These are phyloP conservation scores for Flueggea neowawraea DNA, from an alignment of 441 rosid species.

Conservation along the genomic window DNA sequence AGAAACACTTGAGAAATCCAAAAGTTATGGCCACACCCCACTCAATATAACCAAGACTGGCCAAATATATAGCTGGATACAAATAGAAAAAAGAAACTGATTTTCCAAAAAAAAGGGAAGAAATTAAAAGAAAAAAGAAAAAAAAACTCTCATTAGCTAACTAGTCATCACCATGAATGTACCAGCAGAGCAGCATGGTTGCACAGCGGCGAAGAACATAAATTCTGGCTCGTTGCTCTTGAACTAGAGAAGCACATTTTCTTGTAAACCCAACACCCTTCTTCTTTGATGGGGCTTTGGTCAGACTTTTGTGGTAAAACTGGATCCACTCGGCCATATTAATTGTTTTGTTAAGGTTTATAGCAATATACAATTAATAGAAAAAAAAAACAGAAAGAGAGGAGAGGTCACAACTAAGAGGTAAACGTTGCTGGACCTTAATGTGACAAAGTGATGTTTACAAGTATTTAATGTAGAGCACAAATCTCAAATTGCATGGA, in stretches of 20 bases:
- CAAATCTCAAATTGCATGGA: background rate
- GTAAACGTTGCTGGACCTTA: background rate
- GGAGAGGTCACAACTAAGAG: too few species aligned
- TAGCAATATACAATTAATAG: constrained; percentile 19
- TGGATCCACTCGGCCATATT: constrained; percentile 37
- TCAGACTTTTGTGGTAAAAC: constrained; percentile 11
- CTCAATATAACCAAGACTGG: too few species aligned
- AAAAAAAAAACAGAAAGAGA: background rate
- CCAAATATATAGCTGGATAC: too few species aligned
- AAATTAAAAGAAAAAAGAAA: too few species aligned
- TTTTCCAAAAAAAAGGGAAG: background rate
- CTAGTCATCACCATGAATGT: constrained; percentile 65
- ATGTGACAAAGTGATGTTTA: background rate
- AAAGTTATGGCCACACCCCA: too few species aligned
- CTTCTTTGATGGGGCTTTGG: constrained; percentile 20
- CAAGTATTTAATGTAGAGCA: background rate
- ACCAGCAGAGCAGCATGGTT: constrained; percentile 85
- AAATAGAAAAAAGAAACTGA: background rate
- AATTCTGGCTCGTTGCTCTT: constrained; percentile 73
- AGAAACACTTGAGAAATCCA: too few species aligned
- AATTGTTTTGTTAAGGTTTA: background rate
- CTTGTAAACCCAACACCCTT: constrained; percentile 48
- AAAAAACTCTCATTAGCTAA: too few species aligned
- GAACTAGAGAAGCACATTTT: constrained; percentile 65
- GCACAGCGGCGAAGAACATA: constrained; percentile 83